phyloP scores from a whole-genome alignment of 2,329 filamentous ascomycete species.

The Ophiostoma sp. region DNA sequence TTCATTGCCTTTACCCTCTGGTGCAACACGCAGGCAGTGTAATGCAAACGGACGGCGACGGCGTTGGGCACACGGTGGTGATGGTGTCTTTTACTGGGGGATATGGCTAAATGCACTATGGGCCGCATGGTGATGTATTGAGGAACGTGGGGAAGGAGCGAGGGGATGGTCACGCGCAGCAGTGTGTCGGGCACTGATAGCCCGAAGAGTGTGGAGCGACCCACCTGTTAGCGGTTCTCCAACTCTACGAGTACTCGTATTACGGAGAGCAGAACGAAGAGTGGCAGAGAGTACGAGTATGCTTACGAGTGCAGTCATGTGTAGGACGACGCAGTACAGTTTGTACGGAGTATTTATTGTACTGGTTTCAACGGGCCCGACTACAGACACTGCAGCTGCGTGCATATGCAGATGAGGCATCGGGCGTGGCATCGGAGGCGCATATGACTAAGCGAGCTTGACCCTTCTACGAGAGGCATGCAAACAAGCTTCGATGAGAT shows the following conservation, averaged over 20 bases:
- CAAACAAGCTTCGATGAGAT: too few species aligned
- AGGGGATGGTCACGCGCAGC: neutral
- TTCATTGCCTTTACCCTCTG: too few species aligned
- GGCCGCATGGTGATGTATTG: neutral
- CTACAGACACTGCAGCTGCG: neutral
- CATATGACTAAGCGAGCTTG: neutral
- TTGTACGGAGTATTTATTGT: too few species aligned
- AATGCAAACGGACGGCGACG: neutral
- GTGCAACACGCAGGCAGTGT: too few species aligned
- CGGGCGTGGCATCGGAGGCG: neutral
- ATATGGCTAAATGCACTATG: neutral
- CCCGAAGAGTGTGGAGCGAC: conserved; percentile 5
- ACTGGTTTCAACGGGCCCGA: too few species aligned
- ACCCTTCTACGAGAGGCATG: neutral
- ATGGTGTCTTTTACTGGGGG: neutral
- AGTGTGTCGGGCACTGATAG: neutral
- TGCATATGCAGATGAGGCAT: conserved; percentile 7
- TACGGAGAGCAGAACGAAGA: neutral
- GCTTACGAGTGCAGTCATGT: neutral
- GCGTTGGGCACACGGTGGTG: neutral
- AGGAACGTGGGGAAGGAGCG: conserved; percentile 1
- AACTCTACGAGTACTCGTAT: neutral
- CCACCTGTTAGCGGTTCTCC: conserved; percentile 10
- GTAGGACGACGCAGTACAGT: too few species aligned
- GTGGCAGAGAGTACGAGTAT: neutral